Evolutionary conservation across 192 early-diverging fungal species (phyloP).

Genomic region (Coemansia sp.): DNA sequence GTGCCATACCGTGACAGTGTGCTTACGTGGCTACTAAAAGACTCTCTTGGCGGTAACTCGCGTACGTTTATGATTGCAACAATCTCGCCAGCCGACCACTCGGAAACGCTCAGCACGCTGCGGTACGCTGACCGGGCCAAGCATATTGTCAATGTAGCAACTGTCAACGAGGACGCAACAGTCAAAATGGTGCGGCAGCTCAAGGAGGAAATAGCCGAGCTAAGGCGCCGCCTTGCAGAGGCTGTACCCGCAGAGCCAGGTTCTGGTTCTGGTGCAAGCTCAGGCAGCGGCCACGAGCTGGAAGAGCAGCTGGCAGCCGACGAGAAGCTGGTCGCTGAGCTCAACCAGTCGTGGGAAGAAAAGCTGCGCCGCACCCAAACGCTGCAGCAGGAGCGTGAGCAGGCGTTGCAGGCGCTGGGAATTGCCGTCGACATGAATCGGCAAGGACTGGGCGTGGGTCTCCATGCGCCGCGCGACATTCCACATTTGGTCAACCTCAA

Average conservation of each 20-base stretch:
- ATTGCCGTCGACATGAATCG: constrained; percentile 69
- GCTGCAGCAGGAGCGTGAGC: constrained; percentile 72
- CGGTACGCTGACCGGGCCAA: constrained; percentile 91
- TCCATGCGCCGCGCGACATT: constrained; percentile 72
- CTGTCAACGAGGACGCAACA: constrained; percentile 88
- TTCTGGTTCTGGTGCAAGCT: neutral
- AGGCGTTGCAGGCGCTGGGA: constrained; percentile 74
- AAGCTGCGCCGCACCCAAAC: constrained; percentile 70
- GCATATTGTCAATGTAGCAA: constrained; percentile 85
- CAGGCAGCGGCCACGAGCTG: constrained; percentile 43
- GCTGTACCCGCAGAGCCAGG: neutral
- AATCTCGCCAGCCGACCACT: constrained; percentile 72
- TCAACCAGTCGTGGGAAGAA: constrained; percentile 84
- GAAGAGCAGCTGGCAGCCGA: constrained; percentile 78
- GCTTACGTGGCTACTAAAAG: constrained; percentile 81
- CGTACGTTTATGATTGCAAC: constrained; percentile 81
- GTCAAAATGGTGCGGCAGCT: constrained; percentile 77
- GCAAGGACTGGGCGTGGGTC: constrained; percentile 59
- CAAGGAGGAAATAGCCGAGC: constrained; percentile 71
- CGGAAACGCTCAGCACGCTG: constrained; percentile 81
- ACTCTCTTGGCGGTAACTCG: constrained; percentile 82
- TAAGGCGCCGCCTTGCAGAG: constrained; percentile 60
- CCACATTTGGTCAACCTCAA: constrained; percentile 89
- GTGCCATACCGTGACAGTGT: constrained; percentile 93
- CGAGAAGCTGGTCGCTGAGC: constrained; percentile 83